A percentile compares a stretch with the other conserved stretches of the same genome.
phyloP scores from a whole-genome alignment of 768 basidiomycete genomes.

The Strobilomyces dryophilus region DNA sequence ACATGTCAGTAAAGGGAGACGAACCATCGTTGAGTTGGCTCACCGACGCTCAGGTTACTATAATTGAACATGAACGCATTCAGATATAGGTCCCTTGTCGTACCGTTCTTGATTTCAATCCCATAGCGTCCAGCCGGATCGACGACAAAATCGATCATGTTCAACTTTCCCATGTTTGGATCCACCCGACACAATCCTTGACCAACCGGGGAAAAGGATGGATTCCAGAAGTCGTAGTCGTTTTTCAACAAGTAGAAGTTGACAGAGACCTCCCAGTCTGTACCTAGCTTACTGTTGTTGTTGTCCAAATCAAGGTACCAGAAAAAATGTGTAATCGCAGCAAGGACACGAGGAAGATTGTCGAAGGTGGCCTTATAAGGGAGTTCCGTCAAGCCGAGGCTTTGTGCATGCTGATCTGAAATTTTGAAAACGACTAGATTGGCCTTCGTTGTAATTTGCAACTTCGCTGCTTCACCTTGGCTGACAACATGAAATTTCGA shows the following conservation, averaged over 20 bases:
- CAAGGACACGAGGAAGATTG: background rate
- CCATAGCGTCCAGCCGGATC: constrained; percentile 29
- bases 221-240: background rate
- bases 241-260: constrained; percentile 6
- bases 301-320: constrained; percentile 20
- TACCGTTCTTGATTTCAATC: constrained; percentile 34
- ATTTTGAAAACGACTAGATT: background rate
- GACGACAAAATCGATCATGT: constrained; percentile 18
- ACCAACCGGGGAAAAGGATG: background rate
- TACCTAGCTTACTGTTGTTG: background rate
- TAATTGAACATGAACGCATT: constrained; percentile 43
- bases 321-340: constrained; percentile 15
- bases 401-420: background rate
- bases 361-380: background rate
- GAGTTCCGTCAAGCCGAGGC: background rate
- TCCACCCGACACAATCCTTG: constrained; percentile 4
- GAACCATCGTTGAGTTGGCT: background rate
- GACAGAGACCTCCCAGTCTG: constrained; percentile 1
- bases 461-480: background rate
- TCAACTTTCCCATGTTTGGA: background rate
- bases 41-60: constrained; percentile 36
- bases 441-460: background rate
- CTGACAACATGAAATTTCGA: background rate
- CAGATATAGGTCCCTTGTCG: constrained; percentile 33
- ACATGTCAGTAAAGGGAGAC: background rate